A percentile compares a stretch with the other conserved stretches of the same genome.
Evolutionary conservation across 371 early-diverging fungal genomes (phyloP).

Genomic region (Mortierella sp.): DNA sequence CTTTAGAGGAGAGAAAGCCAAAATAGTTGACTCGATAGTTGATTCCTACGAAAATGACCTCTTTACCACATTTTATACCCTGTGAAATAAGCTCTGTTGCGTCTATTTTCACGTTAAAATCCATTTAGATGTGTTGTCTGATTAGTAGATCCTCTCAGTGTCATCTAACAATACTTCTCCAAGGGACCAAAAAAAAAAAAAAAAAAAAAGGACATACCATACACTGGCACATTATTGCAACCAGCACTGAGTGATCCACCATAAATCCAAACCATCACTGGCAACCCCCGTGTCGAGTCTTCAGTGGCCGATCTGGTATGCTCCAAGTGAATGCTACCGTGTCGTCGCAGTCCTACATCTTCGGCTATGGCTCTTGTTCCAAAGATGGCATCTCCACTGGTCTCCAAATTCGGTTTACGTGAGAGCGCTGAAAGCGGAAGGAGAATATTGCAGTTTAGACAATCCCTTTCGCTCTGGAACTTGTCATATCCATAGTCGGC

Average conservation of each 20-base stretch:
- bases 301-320: background rate
- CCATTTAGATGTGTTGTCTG: no score
- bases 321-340: background rate
- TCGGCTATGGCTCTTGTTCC: no score
- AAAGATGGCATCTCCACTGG: no score
- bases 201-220: background rate
- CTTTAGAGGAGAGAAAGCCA: slow-evolving; percentile 41
- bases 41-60: slow-evolving; percentile 26
- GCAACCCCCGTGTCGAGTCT: background rate
- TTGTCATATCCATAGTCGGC: background rate
- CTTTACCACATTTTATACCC: slow-evolving; percentile 12
- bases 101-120: slow-evolving; percentile 4
- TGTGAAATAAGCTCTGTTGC: slow-evolving; percentile 5
- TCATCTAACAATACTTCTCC: no score
- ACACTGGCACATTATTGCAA: no score
- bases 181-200: no score
- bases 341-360: no score
- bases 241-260: slow-evolving; percentile 5
- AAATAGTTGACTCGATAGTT: slow-evolving; percentile 35
- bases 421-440: background rate
- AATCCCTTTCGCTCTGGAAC: background rate
- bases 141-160: no score
- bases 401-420: no score
- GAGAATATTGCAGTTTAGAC: slow-evolving; percentile 12
- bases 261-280: slow-evolving; percentile 27